Conservation (phyloP, 2,329 filamentous ascomycete genomes). For the Daldinia eschscholtzii region DNA sequence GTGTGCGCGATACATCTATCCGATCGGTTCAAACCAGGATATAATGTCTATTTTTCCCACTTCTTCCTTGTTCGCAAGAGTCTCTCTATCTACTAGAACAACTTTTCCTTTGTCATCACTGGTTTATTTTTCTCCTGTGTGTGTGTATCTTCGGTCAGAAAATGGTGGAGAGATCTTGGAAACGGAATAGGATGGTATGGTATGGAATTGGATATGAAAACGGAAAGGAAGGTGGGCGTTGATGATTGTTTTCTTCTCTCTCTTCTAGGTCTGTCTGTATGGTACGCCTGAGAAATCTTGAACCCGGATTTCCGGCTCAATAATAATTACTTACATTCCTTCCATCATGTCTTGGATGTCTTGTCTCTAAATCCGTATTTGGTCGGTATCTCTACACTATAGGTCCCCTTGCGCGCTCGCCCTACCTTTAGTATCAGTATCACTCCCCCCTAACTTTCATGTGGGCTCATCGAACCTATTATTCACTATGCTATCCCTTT, state of each 20-base stretch:
- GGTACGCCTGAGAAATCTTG: neutral
- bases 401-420: neutral
- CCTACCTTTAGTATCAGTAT: too few species aligned
- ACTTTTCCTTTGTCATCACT: slow-evolving; percentile 7
- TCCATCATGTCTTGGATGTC: neutral
- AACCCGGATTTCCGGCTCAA: neutral
- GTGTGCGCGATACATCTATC: too few species aligned
- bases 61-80: neutral
- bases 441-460: too few species aligned
- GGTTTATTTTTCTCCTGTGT: slow-evolving; percentile 8
- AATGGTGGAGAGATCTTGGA: neutral
- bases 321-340: neutral
- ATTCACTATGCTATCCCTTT: neutral
- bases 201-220: neutral
- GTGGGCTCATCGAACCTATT: too few species aligned
- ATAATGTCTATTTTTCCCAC: slow-evolving; percentile 1
- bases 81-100: neutral
- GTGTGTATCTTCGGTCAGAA: neutral
- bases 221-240: neutral
- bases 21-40: neutral
- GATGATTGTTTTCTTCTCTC: neutral
- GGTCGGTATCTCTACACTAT: neutral
- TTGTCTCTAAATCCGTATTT: neutral
- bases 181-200: neutral
- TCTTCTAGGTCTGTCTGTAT: neutral